Evolutionary conservation across 139 green algal genomes (phyloP).

Genomic region (Chlorella sp.): DNA sequence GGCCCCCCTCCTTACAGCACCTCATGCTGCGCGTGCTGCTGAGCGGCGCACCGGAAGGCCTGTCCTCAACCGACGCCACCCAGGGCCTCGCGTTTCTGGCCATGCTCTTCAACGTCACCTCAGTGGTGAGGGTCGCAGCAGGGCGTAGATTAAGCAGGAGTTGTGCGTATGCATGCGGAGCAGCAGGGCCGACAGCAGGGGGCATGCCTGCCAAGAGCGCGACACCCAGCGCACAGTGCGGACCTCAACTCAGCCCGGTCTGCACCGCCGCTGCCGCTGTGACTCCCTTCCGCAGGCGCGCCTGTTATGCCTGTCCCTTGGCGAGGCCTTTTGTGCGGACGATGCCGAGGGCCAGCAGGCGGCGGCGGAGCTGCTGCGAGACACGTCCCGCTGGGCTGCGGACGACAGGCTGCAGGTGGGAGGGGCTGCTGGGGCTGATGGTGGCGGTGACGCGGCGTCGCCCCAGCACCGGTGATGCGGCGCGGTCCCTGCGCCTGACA

Average conservation of each 20-base stretch:
- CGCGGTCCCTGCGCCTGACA: too few species aligned
- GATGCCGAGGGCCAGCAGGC: not conserved
- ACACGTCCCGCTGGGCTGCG: not conserved
- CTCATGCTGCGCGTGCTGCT: constrained; percentile 29
- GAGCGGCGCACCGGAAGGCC: not conserved
- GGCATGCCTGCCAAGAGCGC: too few species aligned
- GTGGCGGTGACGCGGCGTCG: too few species aligned
- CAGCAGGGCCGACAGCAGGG: too few species aligned
- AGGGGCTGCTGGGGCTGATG: too few species aligned
- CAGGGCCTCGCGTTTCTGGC: constrained; percentile 20
- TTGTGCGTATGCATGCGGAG: not conserved
- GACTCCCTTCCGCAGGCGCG: not conserved
- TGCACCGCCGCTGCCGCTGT: not conserved
- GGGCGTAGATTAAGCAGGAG: not conserved
- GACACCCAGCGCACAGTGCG: not conserved
- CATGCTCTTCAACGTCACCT: constrained; percentile 16
- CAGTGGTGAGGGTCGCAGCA: not conserved
- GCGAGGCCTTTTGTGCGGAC: not conserved
- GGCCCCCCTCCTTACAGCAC: not conserved
- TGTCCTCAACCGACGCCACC: constrained; percentile 2
- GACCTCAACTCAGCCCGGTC: not conserved
- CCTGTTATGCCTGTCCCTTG: constrained; percentile 22
- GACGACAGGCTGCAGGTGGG: constrained; percentile 1
- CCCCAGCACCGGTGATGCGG: too few species aligned
- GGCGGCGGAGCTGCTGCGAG: not conserved